Evolutionary conservation across 2,329 filamentous ascomycete genomes (phyloP).

Genomic region (Waltergamsia citrina): DNA sequence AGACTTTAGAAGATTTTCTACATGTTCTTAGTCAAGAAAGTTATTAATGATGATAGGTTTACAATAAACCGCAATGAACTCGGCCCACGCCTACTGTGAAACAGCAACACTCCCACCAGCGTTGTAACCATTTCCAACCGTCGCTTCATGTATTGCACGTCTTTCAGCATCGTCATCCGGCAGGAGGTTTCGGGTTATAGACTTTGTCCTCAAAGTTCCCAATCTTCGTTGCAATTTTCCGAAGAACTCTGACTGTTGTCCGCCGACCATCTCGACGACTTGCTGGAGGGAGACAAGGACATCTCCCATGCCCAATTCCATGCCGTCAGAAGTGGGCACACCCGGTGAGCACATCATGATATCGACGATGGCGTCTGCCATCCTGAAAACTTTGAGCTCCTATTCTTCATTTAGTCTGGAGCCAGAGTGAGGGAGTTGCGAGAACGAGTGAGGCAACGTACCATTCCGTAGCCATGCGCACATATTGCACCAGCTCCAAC

Average conservation of each 20-base stretch:
- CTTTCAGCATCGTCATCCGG: too few species aligned
- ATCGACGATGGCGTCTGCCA: conserved; percentile 14
- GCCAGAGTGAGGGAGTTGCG: background rate
- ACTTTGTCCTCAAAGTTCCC: too few species aligned
- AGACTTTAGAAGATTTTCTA: too few species aligned
- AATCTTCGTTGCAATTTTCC: background rate
- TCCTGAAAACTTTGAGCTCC: conserved; percentile 15
- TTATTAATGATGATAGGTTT: too few species aligned
- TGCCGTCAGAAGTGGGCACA: conserved; percentile 9
- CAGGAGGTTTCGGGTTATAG: too few species aligned
- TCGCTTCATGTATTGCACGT: too few species aligned
- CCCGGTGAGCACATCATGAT: conserved; percentile 11
- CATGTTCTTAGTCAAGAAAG: too few species aligned
- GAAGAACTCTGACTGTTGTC: conserved; percentile 3
- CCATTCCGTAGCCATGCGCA: conserved; percentile 16
- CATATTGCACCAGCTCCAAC: conserved; percentile 8
- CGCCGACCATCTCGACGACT: conserved; percentile 12
- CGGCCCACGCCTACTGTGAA: too few species aligned
- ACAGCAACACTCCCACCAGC: too few species aligned
- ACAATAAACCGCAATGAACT: too few species aligned
- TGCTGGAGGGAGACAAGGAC: conserved; percentile 11
- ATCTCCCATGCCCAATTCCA: conserved; percentile 13
- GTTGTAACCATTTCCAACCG: too few species aligned
- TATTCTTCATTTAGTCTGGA: conserved; percentile 2
- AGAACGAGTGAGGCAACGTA: conserved; percentile 4